phyloP scores from a whole-genome alignment of 192 early-diverging fungal species.

The Coemansia sp. region DNA sequence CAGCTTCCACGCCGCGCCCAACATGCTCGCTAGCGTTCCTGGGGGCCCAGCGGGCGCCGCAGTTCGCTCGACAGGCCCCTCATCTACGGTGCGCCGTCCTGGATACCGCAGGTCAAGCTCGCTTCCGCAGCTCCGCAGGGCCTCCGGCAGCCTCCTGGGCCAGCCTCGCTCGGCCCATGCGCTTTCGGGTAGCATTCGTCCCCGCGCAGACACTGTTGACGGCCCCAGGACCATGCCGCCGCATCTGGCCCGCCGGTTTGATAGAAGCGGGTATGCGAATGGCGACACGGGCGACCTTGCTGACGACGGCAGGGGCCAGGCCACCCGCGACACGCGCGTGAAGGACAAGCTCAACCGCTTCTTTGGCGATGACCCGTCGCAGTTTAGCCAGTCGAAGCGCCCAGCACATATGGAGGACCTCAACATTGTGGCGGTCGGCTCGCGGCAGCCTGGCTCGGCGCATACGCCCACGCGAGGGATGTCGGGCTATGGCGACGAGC shows the following conservation, averaged over 20 bases:
- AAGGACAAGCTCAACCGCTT: slow-evolving; percentile 56
- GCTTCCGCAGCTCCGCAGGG: slow-evolving; percentile 35
- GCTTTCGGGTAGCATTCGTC: slow-evolving; percentile 4
- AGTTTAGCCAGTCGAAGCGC: slow-evolving; percentile 19
- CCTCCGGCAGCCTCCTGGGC: neutral
- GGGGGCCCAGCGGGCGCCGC: slow-evolving; percentile 16
- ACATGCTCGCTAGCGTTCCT: slow-evolving; percentile 35
- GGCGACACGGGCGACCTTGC: slow-evolving; percentile 9
- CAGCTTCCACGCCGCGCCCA: slow-evolving; percentile 24
- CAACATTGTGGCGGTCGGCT: slow-evolving; percentile 22
- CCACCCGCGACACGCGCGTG: slow-evolving; percentile 27
- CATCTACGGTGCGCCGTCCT: slow-evolving; percentile 2
- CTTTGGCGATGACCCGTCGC: slow-evolving; percentile 54
- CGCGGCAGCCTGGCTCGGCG: slow-evolving; percentile 10
- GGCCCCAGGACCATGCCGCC: slow-evolving; percentile 18
- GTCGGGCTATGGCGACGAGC: slow-evolving; percentile 27
- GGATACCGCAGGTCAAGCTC: slow-evolving; percentile 40
- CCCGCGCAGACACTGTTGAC: slow-evolving; percentile 44
- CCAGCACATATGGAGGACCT: slow-evolving; percentile 21
- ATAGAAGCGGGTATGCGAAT: neutral
- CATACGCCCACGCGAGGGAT: slow-evolving; percentile 26
- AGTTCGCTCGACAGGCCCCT: neutral
- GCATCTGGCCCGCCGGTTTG: slow-evolving; percentile 31
- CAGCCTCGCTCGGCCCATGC: neutral
- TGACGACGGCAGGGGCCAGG: neutral